phyloP scores from a whole-genome alignment of 148 eudicot species.

The Cornus kousa region DNA sequence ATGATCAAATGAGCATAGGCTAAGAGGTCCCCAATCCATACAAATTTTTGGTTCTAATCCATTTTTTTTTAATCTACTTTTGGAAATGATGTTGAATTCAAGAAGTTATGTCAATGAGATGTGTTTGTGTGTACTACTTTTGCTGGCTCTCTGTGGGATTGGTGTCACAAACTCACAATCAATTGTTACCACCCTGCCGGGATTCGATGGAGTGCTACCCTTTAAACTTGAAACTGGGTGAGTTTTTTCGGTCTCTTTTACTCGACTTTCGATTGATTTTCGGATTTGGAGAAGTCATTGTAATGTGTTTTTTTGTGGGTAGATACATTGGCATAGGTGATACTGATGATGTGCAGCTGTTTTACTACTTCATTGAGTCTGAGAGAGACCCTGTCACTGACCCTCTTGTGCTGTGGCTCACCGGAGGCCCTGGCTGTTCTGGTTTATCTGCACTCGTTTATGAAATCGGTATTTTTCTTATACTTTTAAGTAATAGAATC shows the following conservation, averaged over 20 bases:
- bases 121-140: background rate
- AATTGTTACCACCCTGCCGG: conserved; percentile 17
- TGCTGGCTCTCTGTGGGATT: background rate
- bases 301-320: background rate
- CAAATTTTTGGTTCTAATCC: background rate
- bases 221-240: conserved; percentile 32
- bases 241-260: background rate
- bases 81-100: background rate
- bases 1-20: background rate
- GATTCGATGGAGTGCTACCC: conserved; percentile 22
- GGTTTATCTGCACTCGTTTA: conserved; percentile 19
- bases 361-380: conserved; percentile 20
- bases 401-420: conserved; percentile 21
- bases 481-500: background rate
- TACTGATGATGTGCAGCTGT: conserved; percentile 19
- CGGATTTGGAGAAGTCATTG: background rate
- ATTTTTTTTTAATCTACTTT: background rate
- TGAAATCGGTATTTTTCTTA: conserved; percentile 18
- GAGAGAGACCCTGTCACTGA: conserved; percentile 20
- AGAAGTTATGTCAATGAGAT: background rate
- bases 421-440: conserved; percentile 26
- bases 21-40: no score
- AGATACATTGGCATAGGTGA: conserved; percentile 20
- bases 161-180: background rate
- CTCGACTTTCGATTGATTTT: background rate